phyloP scores from a whole-genome alignment of 2,329 filamentous ascomycete genomes.

The Pseudopithomyces maydicus region DNA sequence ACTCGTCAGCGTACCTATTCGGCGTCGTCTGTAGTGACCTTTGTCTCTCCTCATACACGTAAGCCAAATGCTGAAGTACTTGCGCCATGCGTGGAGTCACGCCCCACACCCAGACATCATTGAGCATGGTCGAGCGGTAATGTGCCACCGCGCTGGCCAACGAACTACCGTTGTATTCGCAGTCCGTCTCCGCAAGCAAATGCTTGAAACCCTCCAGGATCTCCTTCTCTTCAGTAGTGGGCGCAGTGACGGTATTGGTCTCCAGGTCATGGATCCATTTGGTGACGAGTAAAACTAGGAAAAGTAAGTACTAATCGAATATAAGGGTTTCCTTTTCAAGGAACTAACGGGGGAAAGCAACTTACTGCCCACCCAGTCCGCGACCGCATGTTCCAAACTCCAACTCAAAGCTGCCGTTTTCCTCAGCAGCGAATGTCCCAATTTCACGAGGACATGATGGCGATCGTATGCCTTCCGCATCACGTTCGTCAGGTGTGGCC shows the following conservation, averaged over 20 bases:
- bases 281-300: conserved; percentile 33
- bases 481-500: conserved; percentile 29
- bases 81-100: conserved; percentile 25
- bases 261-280: conserved; percentile 42
- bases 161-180: conserved; percentile 16
- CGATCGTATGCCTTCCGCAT: conserved; percentile 34
- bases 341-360: not conserved
- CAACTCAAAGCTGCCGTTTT: conserved; percentile 41
- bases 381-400: conserved; percentile 42
- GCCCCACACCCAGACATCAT: conserved; percentile 30
- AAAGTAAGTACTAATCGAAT: not conserved
- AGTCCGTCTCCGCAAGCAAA: conserved; percentile 30
- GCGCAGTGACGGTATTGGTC: conserved; percentile 15
- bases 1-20: not conserved
- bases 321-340: too few species aligned
- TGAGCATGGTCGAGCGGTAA: conserved; percentile 33
- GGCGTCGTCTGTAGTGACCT: not conserved
- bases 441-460: conserved; percentile 31
- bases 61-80: conserved; percentile 18
- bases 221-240: conserved; percentile 26
- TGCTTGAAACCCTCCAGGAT: conserved; percentile 29
- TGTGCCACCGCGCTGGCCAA: conserved; percentile 35
- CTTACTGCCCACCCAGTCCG: conserved; percentile 37
- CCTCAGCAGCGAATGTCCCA: conserved; percentile 31
- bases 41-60: conserved; percentile 6